Conservation (phyloP, 768 basidiomycete genomes). For the Pholiota molesta region DNA sequence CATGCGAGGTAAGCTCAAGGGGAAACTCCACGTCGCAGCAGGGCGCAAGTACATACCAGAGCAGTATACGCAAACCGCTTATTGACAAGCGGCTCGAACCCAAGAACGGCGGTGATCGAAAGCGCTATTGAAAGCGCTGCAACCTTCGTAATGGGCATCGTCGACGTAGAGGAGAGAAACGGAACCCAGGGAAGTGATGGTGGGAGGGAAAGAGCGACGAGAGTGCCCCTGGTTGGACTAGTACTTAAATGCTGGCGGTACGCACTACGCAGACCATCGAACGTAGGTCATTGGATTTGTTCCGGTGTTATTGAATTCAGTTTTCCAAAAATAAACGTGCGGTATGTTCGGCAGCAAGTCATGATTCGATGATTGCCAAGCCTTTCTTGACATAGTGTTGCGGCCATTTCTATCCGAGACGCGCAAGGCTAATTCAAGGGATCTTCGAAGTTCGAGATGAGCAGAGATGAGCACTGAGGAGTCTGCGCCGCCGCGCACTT, state of each 20-base stretch:
- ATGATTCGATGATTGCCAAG: too few species aligned
- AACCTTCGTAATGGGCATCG: background rate
- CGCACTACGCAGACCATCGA: background rate
- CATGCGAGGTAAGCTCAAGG: too few species aligned
- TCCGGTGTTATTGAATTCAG: background rate
- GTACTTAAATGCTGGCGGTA: background rate
- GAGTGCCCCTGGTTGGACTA: background rate
- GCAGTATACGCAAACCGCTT: constrained; percentile 18
- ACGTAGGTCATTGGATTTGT: background rate
- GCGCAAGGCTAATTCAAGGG: too few species aligned
- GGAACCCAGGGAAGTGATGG: background rate
- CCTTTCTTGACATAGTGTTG: too few species aligned
- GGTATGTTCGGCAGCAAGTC: too few species aligned
- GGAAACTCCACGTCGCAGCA: background rate
- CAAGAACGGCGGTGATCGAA: background rate
- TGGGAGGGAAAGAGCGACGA: background rate
- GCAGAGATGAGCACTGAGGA: too few species aligned
- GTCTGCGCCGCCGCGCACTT: too few species aligned
- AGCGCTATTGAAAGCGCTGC: background rate
- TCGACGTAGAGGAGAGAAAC: background rate
- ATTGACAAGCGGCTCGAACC: constrained; percentile 6
- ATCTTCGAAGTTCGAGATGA: too few species aligned
- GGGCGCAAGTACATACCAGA: constrained; percentile 17
- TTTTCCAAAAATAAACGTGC: background rate
- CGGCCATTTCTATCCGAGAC: too few species aligned